Evolutionary conservation across 108 stramenopile genomes (phyloP), one percentile per base, ranked within the genome.

Genomic region (Conticribra weissflogii): DNA sequence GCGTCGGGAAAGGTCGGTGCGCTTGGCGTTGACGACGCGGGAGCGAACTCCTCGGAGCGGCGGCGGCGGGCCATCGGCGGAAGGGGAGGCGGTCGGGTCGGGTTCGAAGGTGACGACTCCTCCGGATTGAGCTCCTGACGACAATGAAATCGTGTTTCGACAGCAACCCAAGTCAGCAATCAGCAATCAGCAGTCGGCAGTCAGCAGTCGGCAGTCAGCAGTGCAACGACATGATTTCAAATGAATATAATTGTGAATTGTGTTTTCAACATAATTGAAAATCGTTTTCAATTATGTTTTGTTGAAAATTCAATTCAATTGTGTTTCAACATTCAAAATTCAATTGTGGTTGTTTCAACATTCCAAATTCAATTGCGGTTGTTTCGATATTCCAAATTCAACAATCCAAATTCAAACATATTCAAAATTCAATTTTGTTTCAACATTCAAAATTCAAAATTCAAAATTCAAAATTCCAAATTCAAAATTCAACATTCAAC

Each of bases 1-100:
- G 24, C 72, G 65, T 51, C 83, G 72, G 54, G 81, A 80, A 41
- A 93, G 61, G 61, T 88, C 88, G 15, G 86, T 84, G 36, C 92
- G 84, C 75, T 93, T 93, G 63, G 78, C 65, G 58, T 93, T 93
- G 63, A 93, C 88, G 22, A 90, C 84, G n/a, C 92, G 82, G 2
- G 70, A 78, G 17, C 91, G 78, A n/a, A 87, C 71, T 3, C 85
- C 89, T 30, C 55, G 65, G n/a, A 71, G 44, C 16, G 59, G 56
- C 21, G 69, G 69, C 16, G 41, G 44, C 25, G 59, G 63, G 25
- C 45, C 52, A 31, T 76, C 22, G 17, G 3, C 32, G 27, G 34
- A 54, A 21, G 49, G 33, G 3, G 29, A 32, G 31, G 25, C 59
- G 31, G 32, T 78, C 59, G 41, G 50, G 44, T 41, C 47, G 47